phyloP scores from a whole-genome alignment of 352 stramenopile species.

The Pythium coloratum region DNA sequence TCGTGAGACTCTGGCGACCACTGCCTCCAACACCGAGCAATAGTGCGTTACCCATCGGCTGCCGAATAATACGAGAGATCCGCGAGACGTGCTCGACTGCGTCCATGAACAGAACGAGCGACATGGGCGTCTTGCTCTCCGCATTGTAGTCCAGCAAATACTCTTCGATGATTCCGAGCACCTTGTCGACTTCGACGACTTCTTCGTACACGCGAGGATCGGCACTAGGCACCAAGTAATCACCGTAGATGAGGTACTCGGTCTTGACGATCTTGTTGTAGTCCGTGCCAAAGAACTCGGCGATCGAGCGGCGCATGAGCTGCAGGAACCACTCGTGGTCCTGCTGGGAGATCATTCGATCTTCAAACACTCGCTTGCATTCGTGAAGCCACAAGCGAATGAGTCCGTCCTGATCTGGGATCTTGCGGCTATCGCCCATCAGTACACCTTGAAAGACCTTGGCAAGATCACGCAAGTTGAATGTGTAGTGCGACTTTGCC shows the following conservation, averaged over 20 bases:
- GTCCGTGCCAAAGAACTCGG: conserved; percentile 77
- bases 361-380: conserved; percentile 93
- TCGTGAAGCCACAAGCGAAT: conserved; percentile 93
- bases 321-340: conserved; percentile 92
- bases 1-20: conserved; percentile 91
- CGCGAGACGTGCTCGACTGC: conserved; percentile 85
- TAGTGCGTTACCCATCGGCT: conserved; percentile 88
- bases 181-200: conserved; percentile 80
- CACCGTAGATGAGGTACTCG: conserved; percentile 74
- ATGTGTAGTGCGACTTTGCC: conserved; percentile 95
- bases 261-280: conserved; percentile 80
- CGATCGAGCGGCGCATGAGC: conserved; percentile 65
- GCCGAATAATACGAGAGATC: conserved; percentile 77
- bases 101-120: conserved; percentile 88
- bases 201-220: conserved; percentile 90
- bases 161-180: conserved; percentile 86
- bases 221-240: conserved; percentile 78
- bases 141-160: conserved; percentile 91
- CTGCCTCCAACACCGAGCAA: conserved; percentile 92
- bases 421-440: conserved; percentile 79
- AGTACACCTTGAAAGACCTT: conserved; percentile 94
- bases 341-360: conserved; percentile 90
- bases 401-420: conserved; percentile 60
- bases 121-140: conserved; percentile 91
- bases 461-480: conserved; percentile 94